Percentiles rank a stretch among this genome's conserved stretches.
phyloP scores from a whole-genome alignment of 2,329 filamentous ascomycete species.

The Periconia digitata region DNA sequence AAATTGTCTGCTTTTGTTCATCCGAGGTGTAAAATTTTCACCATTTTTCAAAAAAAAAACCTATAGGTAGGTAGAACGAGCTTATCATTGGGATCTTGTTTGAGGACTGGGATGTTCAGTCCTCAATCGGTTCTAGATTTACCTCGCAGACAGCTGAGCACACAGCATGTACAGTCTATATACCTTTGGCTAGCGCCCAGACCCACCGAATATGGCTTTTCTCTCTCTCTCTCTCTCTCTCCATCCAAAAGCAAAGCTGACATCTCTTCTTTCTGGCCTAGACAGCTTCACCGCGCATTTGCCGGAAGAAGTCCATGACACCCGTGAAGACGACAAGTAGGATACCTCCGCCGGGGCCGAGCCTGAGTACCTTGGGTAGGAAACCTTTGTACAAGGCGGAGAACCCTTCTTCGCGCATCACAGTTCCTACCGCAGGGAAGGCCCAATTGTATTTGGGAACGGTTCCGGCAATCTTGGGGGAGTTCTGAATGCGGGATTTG shows the following conservation, averaged over 20 bases:
- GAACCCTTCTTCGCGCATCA: conserved; percentile 93
- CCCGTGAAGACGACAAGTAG: conserved; percentile 84
- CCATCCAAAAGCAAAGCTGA: neutral
- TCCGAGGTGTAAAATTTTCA: no score
- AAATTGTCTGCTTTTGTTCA: no score
- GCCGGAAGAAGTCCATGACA: conserved; percentile 90
- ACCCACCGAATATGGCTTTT: no score
- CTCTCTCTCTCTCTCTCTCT: neutral
- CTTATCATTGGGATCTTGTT: no score
- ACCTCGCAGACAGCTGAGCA: conserved; percentile 8
- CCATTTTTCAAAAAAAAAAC: no score
- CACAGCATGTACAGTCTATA: conserved; percentile 12
- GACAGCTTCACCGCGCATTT: conserved; percentile 53
- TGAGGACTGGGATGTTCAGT: no score
- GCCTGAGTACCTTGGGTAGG: conserved; percentile 85
- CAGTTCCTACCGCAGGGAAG: conserved; percentile 80
- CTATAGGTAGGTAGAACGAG: no score
- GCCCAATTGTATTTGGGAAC: conserved; percentile 99
- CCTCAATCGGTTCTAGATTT: no score
- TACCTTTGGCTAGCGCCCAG: conserved; percentile 1
- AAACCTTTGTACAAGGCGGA: conserved; percentile 95
- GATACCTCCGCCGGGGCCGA: conserved; percentile 72
- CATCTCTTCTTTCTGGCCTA: neutral
- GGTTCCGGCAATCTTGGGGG: conserved; percentile 75
- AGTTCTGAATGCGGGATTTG: conserved; percentile 98